Evolutionary conservation across 208 protist genomes (phyloP), one percentile per base, ranked within the genome.

Genomic region (Sergeia podlipaevii): DNA sequence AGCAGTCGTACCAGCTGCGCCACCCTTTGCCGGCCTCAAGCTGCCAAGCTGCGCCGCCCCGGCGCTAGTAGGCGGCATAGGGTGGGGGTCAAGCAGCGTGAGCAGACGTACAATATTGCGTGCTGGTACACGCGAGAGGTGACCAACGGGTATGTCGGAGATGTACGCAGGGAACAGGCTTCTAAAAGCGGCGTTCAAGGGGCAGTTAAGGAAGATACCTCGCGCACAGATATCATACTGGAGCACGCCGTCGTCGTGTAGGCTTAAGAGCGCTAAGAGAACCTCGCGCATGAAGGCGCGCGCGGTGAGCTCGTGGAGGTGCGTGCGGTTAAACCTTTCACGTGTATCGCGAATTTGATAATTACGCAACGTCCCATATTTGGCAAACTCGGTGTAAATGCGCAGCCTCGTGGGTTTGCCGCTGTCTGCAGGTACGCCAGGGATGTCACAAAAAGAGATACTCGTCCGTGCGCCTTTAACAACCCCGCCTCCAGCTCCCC

Each of bases 151-250:
- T 33, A 87, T 41, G 48, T 91, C 83, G 0, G 77, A 75, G 37
- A 91, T 91, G 66, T 91, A 91, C n/a, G 71, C 80, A 2, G 84
- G 84, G 52, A 86, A 91, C 48, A 50, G 71, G 0, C 74, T 86
- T 33, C 46, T 21, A 62, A 89, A 91, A 23, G 86, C 74, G 15
- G 36, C 46, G 4, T 49, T 53, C n/a, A 88, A 49, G 3, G 74
- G 70, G 24, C 59, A 63, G 20, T 57, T 34, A 15, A 91, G 23
- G 34, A 83, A 91, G 29, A 95, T 70, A 44, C 77, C 69, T 39
- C 67, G 70, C 23, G 82, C 82, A 50, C 70, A 81, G 20, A 95
- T 30, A 60, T 93, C 85, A 36, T 80, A 72, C 52, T 93, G 85
- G 17, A 93, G 45, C 41, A 80, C 73, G 20, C 74, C 58, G 11